Evolutionary conservation across 192 early-diverging fungal species (phyloP), one percentile per base, ranked within the genome.

Genomic region (Coemansia sp.): DNA sequence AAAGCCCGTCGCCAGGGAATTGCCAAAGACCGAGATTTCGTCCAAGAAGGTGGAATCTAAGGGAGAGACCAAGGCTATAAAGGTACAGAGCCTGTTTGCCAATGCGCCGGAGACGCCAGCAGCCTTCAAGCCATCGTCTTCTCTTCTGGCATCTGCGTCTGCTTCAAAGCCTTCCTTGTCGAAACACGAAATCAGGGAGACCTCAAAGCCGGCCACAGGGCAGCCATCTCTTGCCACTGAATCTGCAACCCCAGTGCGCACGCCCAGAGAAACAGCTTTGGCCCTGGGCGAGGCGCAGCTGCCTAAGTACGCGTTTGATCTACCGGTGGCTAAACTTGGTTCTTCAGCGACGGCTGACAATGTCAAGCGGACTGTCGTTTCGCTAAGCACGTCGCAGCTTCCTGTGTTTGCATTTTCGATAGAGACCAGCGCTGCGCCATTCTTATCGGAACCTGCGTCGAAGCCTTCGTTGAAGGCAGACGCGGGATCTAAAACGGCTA

Each of bases 351-450:
- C 18, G 4, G 4, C 23, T 45, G 4, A 25, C 16, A 7, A 46
- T 30, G 56, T 27, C 32, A 58, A 20, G 19, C 32, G 5, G 2
- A 14, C 11, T 29, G 58, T 35, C 3, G 24, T 60, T 4, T 45
- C 58, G 16, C 8, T 48, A 13, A 49, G 47, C 47, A 56, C 54
- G 57, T 6, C 35, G 32, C 67, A 62, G 60, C 56, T 63, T 14
- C 73, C 73, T 2, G 30, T 42, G 30, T 71, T 71, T 51, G 49
- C 50, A 10, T 75, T 75, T 60, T 30, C 59, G 22, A 35, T 75
- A 10, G 49, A 22, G 22, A 50, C 59, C 59, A 22, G 19, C 28
- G 7, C 45, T 20, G 9, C 29, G 11, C 39, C 59, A 11, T 28
- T 30, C n/a, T 20, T 35, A 23, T 28, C 23, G 10, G 6, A 45